These are phyloP conservation scores for Puccinia horiana DNA, from an alignment of 1,284 basidiomycete species.

Conservation along the genomic window DNA sequence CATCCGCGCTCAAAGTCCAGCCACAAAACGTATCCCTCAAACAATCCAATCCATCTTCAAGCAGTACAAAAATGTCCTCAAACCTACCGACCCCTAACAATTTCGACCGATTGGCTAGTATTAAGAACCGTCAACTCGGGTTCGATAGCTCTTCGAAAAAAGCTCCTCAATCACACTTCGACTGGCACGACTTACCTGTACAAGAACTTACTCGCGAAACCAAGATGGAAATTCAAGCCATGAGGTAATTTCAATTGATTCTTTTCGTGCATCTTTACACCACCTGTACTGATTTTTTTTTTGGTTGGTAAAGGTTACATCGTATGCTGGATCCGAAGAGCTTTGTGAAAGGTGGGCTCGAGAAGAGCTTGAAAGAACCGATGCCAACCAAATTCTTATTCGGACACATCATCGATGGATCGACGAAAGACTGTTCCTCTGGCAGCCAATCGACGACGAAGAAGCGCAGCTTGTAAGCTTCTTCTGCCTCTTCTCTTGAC, in stretches of 20 bases:
- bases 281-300: background rate
- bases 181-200: constrained; percentile 31
- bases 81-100: background rate
- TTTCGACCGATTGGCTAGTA: background rate
- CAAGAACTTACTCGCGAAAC: constrained; percentile 32
- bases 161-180: background rate
- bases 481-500: background rate
- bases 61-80: background rate
- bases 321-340: constrained; percentile 58
- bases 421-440: background rate
- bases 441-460: background rate
- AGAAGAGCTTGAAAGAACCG: constrained; percentile 33
- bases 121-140: background rate
- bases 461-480: constrained; percentile 41
- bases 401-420: constrained; percentile 33
- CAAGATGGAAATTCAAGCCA: constrained; percentile 41
- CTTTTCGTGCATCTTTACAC: background rate
- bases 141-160: background rate
- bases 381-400: constrained; percentile 32
- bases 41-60: background rate
- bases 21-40: background rate
- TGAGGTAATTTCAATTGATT: constrained; percentile 14
- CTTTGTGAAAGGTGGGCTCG: constrained; percentile 55
- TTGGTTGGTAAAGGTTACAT: constrained; percentile 53
- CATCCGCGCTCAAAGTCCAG: background rate